Evolutionary conservation across 495 filamentous ascomycete species (phyloP).

Genomic region (Neurospora terricola): DNA sequence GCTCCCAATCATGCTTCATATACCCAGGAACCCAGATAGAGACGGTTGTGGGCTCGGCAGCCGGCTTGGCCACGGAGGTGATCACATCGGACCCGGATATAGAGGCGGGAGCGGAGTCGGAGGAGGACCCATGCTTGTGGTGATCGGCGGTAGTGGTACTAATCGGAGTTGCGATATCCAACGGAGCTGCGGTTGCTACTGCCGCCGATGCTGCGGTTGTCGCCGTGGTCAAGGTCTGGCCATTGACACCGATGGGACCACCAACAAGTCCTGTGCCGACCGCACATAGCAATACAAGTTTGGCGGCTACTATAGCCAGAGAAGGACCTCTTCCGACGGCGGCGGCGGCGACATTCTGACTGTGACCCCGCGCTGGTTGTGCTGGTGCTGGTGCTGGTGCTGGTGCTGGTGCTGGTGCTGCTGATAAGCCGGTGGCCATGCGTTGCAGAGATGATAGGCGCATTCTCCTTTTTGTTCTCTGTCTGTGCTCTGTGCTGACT

Average conservation of each 20-base stretch:
- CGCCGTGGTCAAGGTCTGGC: not conserved
- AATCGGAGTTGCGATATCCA: not conserved
- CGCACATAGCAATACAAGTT: not conserved
- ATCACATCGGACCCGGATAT: not conserved
- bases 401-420: not conserved
- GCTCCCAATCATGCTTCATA: constrained; percentile 16
- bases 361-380: not conserved
- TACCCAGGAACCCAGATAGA: constrained; percentile 29
- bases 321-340: not conserved
- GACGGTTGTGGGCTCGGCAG: constrained; percentile 16
- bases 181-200: not conserved
- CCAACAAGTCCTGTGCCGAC: not conserved
- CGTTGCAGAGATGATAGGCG: not conserved
- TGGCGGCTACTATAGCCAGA: not conserved
- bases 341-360: not conserved
- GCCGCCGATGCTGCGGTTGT: not conserved
- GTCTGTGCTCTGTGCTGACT: not conserved
- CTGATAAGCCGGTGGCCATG: not conserved
- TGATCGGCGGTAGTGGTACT: not conserved
- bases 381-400: not conserved
- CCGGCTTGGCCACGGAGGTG: not conserved
- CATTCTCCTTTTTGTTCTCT: not conserved
- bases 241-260: not conserved
- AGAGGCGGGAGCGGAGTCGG: not conserved
- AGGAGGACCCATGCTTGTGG: not conserved